phyloP scores from a whole-genome alignment of 116 monocot species.

The Iris pallida region DNA sequence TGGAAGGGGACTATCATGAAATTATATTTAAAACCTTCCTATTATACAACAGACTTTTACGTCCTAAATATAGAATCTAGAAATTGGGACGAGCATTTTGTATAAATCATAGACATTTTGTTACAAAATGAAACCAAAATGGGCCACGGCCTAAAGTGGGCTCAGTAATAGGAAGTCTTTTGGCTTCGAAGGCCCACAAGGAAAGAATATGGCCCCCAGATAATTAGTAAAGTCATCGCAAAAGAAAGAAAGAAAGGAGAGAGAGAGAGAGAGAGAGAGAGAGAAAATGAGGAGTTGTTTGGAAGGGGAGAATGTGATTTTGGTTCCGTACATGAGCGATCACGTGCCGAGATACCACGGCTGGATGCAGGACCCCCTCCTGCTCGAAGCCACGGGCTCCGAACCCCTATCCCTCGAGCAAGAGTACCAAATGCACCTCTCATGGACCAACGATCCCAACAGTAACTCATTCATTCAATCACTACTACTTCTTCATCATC shows the following conservation, averaged over 20 bases:
- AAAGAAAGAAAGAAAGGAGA: not conserved
- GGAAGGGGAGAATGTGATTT: constrained; percentile 69
- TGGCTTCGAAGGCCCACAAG: no score
- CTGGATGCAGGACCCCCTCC: constrained; percentile 87
- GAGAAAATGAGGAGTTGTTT: constrained; percentile 25
- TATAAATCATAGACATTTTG: no score
- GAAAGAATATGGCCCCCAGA: no score
- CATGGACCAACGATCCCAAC: constrained; percentile 58
- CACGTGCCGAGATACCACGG: constrained; percentile 84
- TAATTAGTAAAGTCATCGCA: no score
- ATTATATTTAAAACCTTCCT: no score
- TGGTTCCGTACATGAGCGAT: constrained; percentile 89
- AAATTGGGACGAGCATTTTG: no score
- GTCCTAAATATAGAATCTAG: no score
- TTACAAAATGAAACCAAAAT: no score
- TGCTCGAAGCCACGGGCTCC: constrained; percentile 80
- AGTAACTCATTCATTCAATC: constrained; percentile 18
- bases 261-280: not conserved
- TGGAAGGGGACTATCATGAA: no score
- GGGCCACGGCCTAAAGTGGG: no score
- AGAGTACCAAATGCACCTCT: constrained; percentile 89
- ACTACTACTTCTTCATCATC: not conserved
- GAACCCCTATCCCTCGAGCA: constrained; percentile 84
- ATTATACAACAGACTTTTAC: no score
- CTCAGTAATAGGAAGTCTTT: no score